Conservation (phyloP, 2,329 filamentous ascomycete species). For the Pseudofabraea citricarpa region DNA sequence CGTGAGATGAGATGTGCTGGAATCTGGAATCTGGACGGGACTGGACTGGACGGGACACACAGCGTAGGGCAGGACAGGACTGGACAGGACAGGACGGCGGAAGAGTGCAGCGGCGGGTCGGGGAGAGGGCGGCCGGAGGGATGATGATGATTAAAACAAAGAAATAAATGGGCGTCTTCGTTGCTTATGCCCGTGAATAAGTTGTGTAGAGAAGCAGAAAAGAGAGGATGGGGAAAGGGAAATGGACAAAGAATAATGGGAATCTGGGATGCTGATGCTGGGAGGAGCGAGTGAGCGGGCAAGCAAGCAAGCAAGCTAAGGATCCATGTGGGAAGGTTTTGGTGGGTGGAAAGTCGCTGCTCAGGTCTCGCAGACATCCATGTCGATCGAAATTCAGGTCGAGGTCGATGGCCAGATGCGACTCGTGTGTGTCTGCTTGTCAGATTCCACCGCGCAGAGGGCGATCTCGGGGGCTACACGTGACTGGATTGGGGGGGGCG, state of each 20-base stretch:
- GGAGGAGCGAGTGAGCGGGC: neutral
- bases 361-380: neutral
- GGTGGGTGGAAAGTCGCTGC: neutral
- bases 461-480: neutral
- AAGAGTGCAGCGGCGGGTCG: neutral
- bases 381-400: neutral
- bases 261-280: slow-evolving; percentile 2
- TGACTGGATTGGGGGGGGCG: neutral
- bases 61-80: neutral
- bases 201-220: neutral
- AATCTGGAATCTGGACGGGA: neutral
- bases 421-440: neutral
- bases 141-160: neutral
- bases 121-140: neutral
- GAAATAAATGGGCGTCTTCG: slow-evolving; percentile 5
- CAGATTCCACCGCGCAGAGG: neutral
- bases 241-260: slow-evolving; percentile 1
- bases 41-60: neutral
- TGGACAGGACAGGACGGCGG: neutral
- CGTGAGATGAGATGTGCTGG: neutral
- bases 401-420: neutral
- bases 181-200: slow-evolving; percentile 6
- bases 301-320: neutral
- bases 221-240: neutral
- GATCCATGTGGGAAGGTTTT: neutral